Percentiles rank a stretch among this genome's conserved stretches.
Conservation (phyloP, 2,329 filamentous ascomycete species). For the Moelleriella libera region DNA sequence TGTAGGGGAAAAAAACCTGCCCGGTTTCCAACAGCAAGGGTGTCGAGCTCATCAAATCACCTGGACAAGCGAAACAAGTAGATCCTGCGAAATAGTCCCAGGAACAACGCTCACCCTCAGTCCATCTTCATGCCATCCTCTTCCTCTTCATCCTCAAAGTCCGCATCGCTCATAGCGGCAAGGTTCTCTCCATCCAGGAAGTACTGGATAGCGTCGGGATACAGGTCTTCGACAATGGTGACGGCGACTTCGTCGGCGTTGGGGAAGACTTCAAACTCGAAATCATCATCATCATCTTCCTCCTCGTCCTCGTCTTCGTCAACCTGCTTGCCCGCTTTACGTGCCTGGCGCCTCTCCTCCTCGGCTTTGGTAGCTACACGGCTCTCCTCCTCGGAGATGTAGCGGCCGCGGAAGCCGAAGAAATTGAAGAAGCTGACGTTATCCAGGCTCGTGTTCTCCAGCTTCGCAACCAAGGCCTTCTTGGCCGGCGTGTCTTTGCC, state of each 20-base stretch:
- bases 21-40: too few species aligned
- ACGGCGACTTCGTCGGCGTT: constrained; percentile 72
- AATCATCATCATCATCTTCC: constrained; percentile 45
- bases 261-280: constrained; percentile 71
- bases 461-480: constrained; percentile 37
- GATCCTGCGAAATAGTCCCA: too few species aligned
- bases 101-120: not conserved
- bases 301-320: constrained; percentile 25
- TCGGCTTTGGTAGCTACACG: constrained; percentile 45
- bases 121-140: constrained; percentile 35
- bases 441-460: constrained; percentile 45
- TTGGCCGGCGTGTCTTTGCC: constrained; percentile 30
- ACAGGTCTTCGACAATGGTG: constrained; percentile 73
- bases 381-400: constrained; percentile 60
- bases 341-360: constrained; percentile 36
- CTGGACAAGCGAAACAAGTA: too few species aligned
- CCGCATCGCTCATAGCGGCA: constrained; percentile 51
- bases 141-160: constrained; percentile 41
- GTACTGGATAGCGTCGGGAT: constrained; percentile 77
- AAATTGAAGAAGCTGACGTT: constrained; percentile 74
- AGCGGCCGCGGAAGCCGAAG: constrained; percentile 66
- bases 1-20: too few species aligned
- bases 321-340: constrained; percentile 35
- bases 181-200: constrained; percentile 59
- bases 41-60: too few species aligned